A percentile compares a stretch with the other conserved stretches of the same genome.
These are phyloP conservation scores for Boletus smithii DNA, from an alignment of 1,284 basidiomycete species.

Conservation along the genomic window DNA sequence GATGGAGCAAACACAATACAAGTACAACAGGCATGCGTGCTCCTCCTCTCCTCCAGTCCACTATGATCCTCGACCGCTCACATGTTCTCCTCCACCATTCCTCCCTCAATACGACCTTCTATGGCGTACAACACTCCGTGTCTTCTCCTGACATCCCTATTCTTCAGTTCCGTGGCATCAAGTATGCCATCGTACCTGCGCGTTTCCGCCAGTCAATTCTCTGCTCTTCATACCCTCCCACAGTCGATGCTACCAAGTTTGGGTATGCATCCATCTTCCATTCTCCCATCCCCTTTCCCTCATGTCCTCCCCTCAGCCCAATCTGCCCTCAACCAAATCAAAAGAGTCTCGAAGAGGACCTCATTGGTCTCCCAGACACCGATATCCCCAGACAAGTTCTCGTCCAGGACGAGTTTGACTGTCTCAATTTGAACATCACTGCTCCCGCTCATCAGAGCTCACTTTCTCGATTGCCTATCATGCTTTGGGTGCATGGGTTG, in stretches of 20 bases:
- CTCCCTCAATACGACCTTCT: constrained; percentile 58
- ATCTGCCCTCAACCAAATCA: constrained; percentile 66
- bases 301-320: constrained; percentile 43
- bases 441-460: constrained; percentile 53
- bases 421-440: constrained; percentile 75
- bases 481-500: constrained; percentile 79
- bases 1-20: constrained; percentile 23
- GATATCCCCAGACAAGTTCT: constrained; percentile 53
- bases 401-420: constrained; percentile 69
- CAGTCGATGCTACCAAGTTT: constrained; percentile 58
- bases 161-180: constrained; percentile 70
- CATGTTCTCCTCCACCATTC: constrained; percentile 44
- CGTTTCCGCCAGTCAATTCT: constrained; percentile 70
- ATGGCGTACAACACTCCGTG: constrained; percentile 55
- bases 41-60: constrained; percentile 5
- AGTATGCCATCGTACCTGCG: constrained; percentile 68
- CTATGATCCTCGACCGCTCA: constrained; percentile 29
- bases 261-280: constrained; percentile 45
- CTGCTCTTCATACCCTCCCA: constrained; percentile 50
- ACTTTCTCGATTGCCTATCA: constrained; percentile 59
- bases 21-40: constrained; percentile 7
- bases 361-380: constrained; percentile 57
- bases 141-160: constrained; percentile 56
- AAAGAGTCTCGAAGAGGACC: constrained; percentile 50
- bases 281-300: constrained; percentile 1